Base-by-base conservation (phyloP, 139 green algal genomes). In the Mychonastes homosphaera region DNA sequence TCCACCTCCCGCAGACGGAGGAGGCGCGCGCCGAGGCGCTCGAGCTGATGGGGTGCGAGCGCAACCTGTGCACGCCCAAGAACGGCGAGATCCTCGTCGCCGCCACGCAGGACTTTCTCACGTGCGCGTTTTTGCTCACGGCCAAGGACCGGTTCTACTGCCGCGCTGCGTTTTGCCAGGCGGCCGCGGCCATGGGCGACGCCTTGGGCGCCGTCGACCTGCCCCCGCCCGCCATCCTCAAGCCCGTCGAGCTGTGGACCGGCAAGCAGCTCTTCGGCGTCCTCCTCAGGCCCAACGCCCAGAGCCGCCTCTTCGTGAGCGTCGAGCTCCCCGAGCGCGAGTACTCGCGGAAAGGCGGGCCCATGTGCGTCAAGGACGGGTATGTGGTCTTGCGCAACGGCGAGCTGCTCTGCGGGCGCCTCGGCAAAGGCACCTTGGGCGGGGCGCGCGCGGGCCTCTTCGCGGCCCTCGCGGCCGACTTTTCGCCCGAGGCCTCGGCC, bases 41-140 rank as follows among this genome's bases (percentile, higher is more conserved):
- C 24, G 35, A 85, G 13, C 81, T 98, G 40, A 96, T 98, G 88
- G 84, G 90, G 40, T 84, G 88, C 18, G 75, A 80, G 28, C 52
- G 77, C 72, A 98, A 98, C 81, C 80, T 98, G 64, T 83, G 74
- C 66, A 95, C 88, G 3, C 92, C 92, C 51, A 98, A 98, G 79
- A 96, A 89, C 64, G 92, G 92, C 10, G 90, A 98, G 70, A 86
- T 96, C 64, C 75, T 98, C 24, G 79, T 98, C 40, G 73, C 80
- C 3, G 86, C 92, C 19, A 98, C 88, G 4, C 83, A 91, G 78
- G 92, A 98, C 73, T 98, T 98, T 63, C 73, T 98, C 16, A 98
- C 92, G 0, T 89, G 77, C 29, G 76, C 90, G 19, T 97, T 86
- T 71, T 78, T 98, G 54, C 26, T 98, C 21, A 96, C 88, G 8